Percentiles rank a stretch among this genome's conserved stretches.
Conservation (phyloP, 169 alveolate genomes). For the Plasmodium cynomolgi region DNA sequence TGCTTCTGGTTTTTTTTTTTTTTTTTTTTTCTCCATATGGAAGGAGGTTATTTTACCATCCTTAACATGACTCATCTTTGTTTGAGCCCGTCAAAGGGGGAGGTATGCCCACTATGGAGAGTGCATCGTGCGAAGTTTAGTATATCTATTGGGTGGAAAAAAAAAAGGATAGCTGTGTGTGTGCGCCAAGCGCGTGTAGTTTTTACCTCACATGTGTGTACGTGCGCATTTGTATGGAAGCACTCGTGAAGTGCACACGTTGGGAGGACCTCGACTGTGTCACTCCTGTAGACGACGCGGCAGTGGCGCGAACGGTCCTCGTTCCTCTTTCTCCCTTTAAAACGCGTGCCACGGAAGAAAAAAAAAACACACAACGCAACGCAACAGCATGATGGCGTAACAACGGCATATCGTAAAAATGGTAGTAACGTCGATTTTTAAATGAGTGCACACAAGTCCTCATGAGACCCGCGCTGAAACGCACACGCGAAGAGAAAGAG, state of each 20-base stretch:
- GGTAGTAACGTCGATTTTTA: neutral
- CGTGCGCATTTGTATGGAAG: neutral
- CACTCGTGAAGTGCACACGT: neutral
- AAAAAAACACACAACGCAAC: neutral
- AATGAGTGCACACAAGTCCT: neutral
- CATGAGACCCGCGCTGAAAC: neutral
- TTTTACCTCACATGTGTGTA: neutral
- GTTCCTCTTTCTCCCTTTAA: neutral
- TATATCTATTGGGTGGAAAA: neutral
- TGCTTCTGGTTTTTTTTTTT: neutral
- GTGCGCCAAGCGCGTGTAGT: neutral
- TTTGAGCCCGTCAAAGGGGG: neutral
- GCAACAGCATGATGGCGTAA: neutral
- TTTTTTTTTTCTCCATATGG: neutral
- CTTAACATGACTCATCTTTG: neutral
- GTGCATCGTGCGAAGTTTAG: neutral
- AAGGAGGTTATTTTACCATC: neutral
- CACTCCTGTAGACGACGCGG: neutral
- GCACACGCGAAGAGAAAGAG: neutral
- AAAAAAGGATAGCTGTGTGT: neutral
- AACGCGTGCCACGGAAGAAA: neutral
- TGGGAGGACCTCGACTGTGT: neutral
- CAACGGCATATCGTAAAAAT: neutral
- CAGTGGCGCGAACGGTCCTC: neutral
- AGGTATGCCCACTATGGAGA: neutral